phyloP scores from a whole-genome alignment of 2,329 filamentous ascomycete species.

The Furcasterigmium sp. region DNA sequence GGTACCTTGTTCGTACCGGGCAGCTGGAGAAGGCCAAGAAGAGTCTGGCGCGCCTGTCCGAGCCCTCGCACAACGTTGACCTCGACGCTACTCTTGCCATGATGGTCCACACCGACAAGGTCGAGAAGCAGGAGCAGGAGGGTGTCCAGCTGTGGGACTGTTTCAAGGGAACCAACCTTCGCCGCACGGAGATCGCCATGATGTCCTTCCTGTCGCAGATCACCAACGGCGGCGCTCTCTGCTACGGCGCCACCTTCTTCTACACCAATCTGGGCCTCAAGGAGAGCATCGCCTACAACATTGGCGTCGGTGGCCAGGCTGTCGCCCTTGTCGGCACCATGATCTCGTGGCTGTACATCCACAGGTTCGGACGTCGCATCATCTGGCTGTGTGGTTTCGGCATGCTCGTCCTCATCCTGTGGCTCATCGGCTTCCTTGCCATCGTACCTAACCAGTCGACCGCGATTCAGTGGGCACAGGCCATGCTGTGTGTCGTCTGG shows the following conservation, averaged over 20 bases:
- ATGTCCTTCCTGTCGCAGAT: constrained; percentile 36
- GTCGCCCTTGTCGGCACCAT: constrained; percentile 37
- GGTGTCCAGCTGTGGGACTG: constrained; percentile 38
- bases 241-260: constrained; percentile 39
- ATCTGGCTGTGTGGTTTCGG: constrained; percentile 35
- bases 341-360: constrained; percentile 38
- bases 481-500: constrained; percentile 37
- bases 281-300: constrained; percentile 28
- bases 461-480: constrained; percentile 32
- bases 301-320: constrained; percentile 34
- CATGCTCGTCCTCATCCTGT: constrained; percentile 32
- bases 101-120: constrained; percentile 39
- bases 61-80: constrained; percentile 24
- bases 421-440: constrained; percentile 36
- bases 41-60: constrained; percentile 24
- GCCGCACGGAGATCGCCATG: constrained; percentile 39
- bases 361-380: constrained; percentile 32
- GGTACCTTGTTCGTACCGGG: constrained; percentile 27
- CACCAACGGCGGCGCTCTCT: constrained; percentile 31
- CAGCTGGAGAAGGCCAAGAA: constrained; percentile 24
- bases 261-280: constrained; percentile 39
- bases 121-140: constrained; percentile 33
- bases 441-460: constrained; percentile 26
- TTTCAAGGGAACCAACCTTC: constrained; percentile 40
- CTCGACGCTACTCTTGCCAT: constrained; percentile 30